A percentile compares a stretch with the other conserved stretches of the same genome.
phyloP scores from a whole-genome alignment of 2,329 filamentous ascomycete species.

The Calonectria leucothoes region DNA sequence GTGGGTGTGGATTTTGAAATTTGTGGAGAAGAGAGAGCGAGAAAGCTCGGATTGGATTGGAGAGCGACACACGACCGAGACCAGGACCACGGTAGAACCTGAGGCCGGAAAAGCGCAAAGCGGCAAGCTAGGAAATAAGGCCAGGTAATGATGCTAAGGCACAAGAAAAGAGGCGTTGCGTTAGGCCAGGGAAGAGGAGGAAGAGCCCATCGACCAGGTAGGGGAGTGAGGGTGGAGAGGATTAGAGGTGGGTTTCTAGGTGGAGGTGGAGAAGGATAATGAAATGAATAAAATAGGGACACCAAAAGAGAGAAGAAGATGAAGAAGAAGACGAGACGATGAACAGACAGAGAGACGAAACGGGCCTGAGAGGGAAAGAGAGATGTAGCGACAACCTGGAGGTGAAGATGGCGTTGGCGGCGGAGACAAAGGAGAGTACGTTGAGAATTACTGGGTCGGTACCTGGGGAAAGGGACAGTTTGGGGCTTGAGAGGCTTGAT shows the following conservation, averaged over 20 bases:
- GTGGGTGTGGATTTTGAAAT: slow-evolving; percentile 34
- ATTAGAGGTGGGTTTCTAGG: slow-evolving; percentile 34
- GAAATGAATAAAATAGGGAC: slow-evolving; percentile 32
- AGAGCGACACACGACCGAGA: slow-evolving; percentile 30
- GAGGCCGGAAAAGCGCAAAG: slow-evolving; percentile 40
- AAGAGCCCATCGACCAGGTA: slow-evolving; percentile 44
- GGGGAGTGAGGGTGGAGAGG: slow-evolving; percentile 42
- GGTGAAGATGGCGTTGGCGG: not conserved
- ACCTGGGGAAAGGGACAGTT: slow-evolving; percentile 4
- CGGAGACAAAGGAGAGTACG: slow-evolving; percentile 11
- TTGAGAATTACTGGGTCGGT: slow-evolving; percentile 7
- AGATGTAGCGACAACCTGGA: not conserved
- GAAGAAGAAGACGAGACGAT: slow-evolving; percentile 11
- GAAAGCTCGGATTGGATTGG: slow-evolving; percentile 32
- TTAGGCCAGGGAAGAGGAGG: slow-evolving; percentile 46
- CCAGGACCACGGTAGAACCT: slow-evolving; percentile 38
- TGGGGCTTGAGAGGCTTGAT: not conserved
- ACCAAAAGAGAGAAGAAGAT: slow-evolving; percentile 12
- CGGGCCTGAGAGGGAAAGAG: not conserved
- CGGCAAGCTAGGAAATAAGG: slow-evolving; percentile 37
- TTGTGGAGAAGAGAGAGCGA: slow-evolving; percentile 39
- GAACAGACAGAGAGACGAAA: slow-evolving; percentile 16
- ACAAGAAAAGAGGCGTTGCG: slow-evolving; percentile 49
- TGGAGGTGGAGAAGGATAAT: slow-evolving; percentile 41
- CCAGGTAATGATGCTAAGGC: slow-evolving; percentile 39